Base-by-base conservation (phyloP, 139 green algal genomes). In the Haematococcus lacustris region DNA sequence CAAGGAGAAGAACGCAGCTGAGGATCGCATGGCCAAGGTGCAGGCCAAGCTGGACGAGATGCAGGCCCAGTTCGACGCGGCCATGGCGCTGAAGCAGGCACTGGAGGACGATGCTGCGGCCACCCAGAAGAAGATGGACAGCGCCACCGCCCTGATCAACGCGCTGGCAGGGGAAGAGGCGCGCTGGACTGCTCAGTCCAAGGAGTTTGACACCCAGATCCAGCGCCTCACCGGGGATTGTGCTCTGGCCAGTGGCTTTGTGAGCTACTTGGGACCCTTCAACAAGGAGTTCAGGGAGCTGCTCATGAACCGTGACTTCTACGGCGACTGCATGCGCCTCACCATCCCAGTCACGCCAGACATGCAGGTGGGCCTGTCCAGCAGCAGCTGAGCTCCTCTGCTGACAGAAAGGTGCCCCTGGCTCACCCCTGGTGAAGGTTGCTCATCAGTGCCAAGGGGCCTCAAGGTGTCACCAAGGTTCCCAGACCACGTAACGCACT, bases 201-300 rank as follows among this genome's bases (percentile, higher is more conserved):
- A 91, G 71, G 89, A 93, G 79, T 97, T 97, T 79, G 88, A 91
- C 73, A 75, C 79, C 40, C 81, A 86, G 66, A 96, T 95, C 68
- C 78, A 91, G 75, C 82, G 86, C 63, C 87, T 98, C 17, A 91
- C 93, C 21, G 93, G 92, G 66, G 91, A 97, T 84, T 95, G 89
- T 77, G 88, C 88, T 23, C 74, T 95, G 26, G 87, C 90, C 50
- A 85, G 73, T n/a, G 84, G 82, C 60, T 97, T 97, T 73, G 84
- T 95, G 43, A 94, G 88, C 21, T 98, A 97, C 84, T 75, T 94
- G 62, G 93, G 92, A 34, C 92, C 92, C 63, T 97, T 97, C 87
- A 97, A 97, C 88, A 91, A 91, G 74, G 91, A 96, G 82, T 96
- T 95, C 90, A 85, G 93, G 34, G 92, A 97, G 74, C 80, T 93